Percentiles rank a stretch among this genome's conserved stretches.
Evolutionary conservation across 1,284 basidiomycete species (phyloP).

Genomic region (Papiliotrema flavescens): DNA sequence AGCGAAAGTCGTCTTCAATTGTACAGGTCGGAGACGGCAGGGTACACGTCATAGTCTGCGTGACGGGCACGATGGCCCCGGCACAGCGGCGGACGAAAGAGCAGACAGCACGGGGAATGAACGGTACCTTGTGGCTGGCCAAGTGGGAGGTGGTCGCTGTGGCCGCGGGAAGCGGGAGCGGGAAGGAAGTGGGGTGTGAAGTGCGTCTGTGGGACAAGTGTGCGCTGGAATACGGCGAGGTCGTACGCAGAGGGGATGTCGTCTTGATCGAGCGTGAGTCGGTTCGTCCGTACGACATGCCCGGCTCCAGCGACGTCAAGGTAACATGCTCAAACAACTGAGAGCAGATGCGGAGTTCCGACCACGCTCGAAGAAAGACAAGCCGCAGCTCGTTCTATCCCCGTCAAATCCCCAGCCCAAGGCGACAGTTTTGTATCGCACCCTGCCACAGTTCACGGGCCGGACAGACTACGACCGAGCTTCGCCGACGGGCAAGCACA

Average conservation of each 20-base stretch:
- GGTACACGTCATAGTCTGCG: conserved; percentile 27
- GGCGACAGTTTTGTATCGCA: conserved; percentile 34
- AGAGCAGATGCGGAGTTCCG: conserved; percentile 29
- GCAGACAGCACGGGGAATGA: conserved; percentile 13
- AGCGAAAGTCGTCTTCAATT: background rate
- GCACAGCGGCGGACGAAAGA: conserved; percentile 15
- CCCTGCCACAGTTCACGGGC: conserved; percentile 27
- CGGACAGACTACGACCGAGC: conserved; percentile 23
- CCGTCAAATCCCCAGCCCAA: conserved; percentile 5
- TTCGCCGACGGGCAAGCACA: background rate
- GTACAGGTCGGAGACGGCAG: background rate
- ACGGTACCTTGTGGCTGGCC: conserved; percentile 29
- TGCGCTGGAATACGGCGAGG: conserved; percentile 32
- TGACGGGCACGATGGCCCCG: conserved; percentile 24
- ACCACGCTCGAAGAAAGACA: conserved; percentile 17
- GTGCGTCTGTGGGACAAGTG: conserved; percentile 38
- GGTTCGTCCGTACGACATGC: background rate
- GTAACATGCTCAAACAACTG: background rate
- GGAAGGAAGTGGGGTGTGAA: conserved; percentile 16
- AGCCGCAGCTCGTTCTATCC: conserved; percentile 27
- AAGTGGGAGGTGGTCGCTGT: conserved; percentile 34
- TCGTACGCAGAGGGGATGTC: conserved; percentile 36
- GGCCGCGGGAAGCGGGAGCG: background rate
- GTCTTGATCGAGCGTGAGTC: conserved; percentile 37
- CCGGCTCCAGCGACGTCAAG: background rate